phyloP scores from a whole-genome alignment of 768 basidiomycete genomes.

The Mycena filopes region DNA sequence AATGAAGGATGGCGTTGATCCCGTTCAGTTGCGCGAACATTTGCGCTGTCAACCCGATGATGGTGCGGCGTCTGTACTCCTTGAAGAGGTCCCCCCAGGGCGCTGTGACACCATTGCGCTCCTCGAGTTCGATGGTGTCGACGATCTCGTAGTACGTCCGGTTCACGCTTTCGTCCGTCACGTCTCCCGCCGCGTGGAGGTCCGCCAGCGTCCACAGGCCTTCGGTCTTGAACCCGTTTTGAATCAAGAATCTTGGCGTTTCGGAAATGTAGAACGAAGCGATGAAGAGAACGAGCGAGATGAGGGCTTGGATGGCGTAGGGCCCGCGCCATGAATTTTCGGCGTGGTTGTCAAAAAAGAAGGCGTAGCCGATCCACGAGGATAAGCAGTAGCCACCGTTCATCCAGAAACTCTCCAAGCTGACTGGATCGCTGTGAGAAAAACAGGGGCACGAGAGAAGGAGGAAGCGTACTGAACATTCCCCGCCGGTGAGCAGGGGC shows the following conservation, averaged over 20 bases:
- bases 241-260: slow-evolving; percentile 65
- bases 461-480: slow-evolving; percentile 46
- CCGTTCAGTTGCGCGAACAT: slow-evolving; percentile 67
- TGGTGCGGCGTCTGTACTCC: slow-evolving; percentile 58
- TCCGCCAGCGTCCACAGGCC: slow-evolving; percentile 66
- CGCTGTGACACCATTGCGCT: slow-evolving; percentile 39
- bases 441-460: not conserved
- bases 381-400: slow-evolving; percentile 61
- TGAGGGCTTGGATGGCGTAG: slow-evolving; percentile 62
- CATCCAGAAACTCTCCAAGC: slow-evolving; percentile 64
- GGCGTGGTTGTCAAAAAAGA: slow-evolving; percentile 55
- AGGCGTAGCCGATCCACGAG: slow-evolving; percentile 60
- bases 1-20: slow-evolving; percentile 68
- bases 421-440: slow-evolving; percentile 33
- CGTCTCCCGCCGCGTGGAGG: slow-evolving; percentile 62
- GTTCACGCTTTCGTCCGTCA: slow-evolving; percentile 52
- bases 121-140: slow-evolving; percentile 48
- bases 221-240: slow-evolving; percentile 61
- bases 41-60: slow-evolving; percentile 66
- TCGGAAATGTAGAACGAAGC: slow-evolving; percentile 63
- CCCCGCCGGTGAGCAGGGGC: slow-evolving; percentile 60
- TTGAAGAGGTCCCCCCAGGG: slow-evolving; percentile 62
- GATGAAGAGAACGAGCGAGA: slow-evolving; percentile 58
- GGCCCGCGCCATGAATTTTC: slow-evolving; percentile 69
- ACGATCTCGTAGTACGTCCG: slow-evolving; percentile 57